A percentile compares a stretch with the other conserved stretches of the same genome.
Conservation (phyloP, 768 basidiomycete species). For the Trametopsis cervina region DNA sequence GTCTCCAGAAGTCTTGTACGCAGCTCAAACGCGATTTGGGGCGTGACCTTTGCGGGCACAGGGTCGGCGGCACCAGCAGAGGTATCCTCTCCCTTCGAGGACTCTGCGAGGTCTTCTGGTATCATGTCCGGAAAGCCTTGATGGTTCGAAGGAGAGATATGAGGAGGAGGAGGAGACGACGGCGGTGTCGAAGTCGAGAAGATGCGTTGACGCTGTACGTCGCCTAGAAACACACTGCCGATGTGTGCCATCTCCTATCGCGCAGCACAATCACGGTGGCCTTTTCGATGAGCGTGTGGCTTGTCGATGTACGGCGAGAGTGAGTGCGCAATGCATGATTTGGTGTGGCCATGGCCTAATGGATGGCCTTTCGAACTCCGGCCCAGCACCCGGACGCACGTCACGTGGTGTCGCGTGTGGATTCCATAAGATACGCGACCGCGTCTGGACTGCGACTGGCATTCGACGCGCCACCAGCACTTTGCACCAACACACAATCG, state of each 20-base stretch:
- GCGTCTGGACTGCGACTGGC: constrained; percentile 10
- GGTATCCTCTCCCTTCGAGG: not conserved
- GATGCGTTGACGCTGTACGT: constrained; percentile 59
- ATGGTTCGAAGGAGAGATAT: constrained; percentile 9
- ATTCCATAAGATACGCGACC: constrained; percentile 13
- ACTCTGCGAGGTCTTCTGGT: not conserved
- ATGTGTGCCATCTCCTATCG: constrained; percentile 25
- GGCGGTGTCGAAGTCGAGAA: constrained; percentile 48
- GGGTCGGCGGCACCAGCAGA: not conserved
- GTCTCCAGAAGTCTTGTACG: constrained; percentile 79
- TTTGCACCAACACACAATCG: not conserved
- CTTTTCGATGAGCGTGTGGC: too few relatives aligned
- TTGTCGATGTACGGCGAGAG: too few relatives aligned
- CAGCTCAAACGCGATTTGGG: constrained; percentile 63
- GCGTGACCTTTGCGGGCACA: constrained; percentile 41
- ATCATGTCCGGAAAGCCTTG: not conserved
- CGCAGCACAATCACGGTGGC: too few relatives aligned
- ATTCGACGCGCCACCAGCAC: too few relatives aligned
- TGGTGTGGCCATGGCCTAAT: too few relatives aligned
- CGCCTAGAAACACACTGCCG: constrained; percentile 79
- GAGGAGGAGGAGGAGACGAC: constrained; percentile 33
- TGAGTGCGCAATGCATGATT: too few relatives aligned
- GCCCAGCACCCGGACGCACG: not conserved
- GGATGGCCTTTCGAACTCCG: not conserved
- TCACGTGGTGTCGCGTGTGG: not conserved